Evolutionary conservation across 2,329 filamentous ascomycete genomes (phyloP).

Genomic region (Calonectria naviculata): DNA sequence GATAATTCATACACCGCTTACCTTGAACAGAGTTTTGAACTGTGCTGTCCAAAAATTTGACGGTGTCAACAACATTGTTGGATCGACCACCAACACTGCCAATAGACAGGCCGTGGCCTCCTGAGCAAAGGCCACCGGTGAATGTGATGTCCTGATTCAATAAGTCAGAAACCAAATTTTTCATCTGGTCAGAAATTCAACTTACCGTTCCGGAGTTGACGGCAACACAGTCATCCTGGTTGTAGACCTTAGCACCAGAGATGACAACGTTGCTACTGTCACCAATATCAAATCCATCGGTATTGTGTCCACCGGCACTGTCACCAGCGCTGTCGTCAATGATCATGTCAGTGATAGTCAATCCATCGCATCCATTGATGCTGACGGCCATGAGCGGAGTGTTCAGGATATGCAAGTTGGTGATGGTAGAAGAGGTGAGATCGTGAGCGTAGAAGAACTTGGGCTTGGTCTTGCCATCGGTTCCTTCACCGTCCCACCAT

Average conservation of each 20-base stretch:
- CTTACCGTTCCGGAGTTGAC: constrained; percentile 59
- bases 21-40: constrained; percentile 65
- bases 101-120: constrained; percentile 56
- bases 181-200: fast-evolving
- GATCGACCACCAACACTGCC: constrained; percentile 57
- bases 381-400: constrained; percentile 55
- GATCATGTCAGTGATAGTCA: constrained; percentile 50
- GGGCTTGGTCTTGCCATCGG: constrained; percentile 32
- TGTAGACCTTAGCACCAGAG: constrained; percentile 62
- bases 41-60: constrained; percentile 59
- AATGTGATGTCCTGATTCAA: constrained; percentile 53
- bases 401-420: constrained; percentile 52
- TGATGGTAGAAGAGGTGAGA: constrained; percentile 46
- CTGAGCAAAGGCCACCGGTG: constrained; percentile 54
- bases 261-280: constrained; percentile 61
- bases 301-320: constrained; percentile 58
- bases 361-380: constrained; percentile 48
- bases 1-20: not conserved
- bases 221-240: constrained; percentile 72
- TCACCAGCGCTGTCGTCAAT: constrained; percentile 53
- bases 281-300: constrained; percentile 69
- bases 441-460: constrained; percentile 39
- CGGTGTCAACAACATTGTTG: constrained; percentile 63
- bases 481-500: constrained; percentile 37
- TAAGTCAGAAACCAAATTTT: not conserved